These are phyloP conservation scores for Penicillium manginii DNA, from an alignment of 495 filamentous ascomycete genomes.

Conservation along the genomic window DNA sequence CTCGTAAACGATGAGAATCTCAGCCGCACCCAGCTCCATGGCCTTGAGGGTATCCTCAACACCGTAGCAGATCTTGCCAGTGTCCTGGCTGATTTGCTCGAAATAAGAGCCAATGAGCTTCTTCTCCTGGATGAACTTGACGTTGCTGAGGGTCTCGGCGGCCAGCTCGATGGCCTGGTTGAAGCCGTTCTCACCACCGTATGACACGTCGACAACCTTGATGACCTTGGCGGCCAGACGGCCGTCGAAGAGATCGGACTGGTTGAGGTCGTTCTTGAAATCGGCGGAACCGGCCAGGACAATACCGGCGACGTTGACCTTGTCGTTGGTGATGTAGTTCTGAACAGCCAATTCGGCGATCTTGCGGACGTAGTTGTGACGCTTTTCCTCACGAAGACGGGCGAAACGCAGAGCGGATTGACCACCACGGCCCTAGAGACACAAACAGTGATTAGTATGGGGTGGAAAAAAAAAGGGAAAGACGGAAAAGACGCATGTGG, in stretches of 20 bases:
- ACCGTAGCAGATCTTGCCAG: constrained; percentile 94
- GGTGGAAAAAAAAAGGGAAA: too few species aligned
- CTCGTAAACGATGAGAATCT: constrained; percentile 96
- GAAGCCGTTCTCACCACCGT: constrained; percentile 98
- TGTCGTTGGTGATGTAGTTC: constrained; percentile 97
- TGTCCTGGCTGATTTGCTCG: constrained; percentile 97
- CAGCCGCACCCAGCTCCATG: constrained; percentile 92
- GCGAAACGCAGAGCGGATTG: constrained; percentile 99
- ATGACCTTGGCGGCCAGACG: constrained; percentile 93
- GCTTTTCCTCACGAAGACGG: constrained; percentile 98
- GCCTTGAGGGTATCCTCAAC: constrained; percentile 97
- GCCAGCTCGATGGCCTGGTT: constrained; percentile 98
- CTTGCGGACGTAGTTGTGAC: constrained; percentile 99
- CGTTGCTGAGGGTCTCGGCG: constrained; percentile 93
- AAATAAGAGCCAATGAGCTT: constrained; percentile 98
- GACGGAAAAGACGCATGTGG: too few species aligned
- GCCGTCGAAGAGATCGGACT: constrained; percentile 94
- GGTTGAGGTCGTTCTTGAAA: constrained; percentile 99
- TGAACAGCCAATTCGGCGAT: constrained; percentile 97
- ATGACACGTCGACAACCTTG: constrained; percentile 98
- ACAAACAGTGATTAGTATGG: background rate
- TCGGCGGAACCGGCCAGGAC: constrained; percentile 96
- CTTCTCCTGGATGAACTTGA: constrained; percentile 99
- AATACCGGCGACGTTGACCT: constrained; percentile 93
- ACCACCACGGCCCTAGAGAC: constrained; percentile 80